Conservation (phyloP, 2,329 filamentous ascomycete species). For the Calonectria pseudoturangicola region DNA sequence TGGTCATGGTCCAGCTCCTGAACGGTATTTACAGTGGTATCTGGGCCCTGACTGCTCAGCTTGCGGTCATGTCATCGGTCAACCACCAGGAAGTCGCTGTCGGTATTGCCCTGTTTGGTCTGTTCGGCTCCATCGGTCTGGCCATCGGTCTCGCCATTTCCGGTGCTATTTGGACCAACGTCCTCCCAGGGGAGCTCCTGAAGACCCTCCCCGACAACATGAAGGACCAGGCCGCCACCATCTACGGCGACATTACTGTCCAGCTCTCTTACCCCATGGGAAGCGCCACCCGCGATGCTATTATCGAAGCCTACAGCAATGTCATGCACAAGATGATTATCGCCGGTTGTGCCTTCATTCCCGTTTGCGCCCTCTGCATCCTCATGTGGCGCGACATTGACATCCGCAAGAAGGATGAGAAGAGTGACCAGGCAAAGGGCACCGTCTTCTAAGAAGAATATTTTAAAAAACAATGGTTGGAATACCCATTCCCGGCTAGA, state of each 20-base stretch:
- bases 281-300: slow-evolving; percentile 69
- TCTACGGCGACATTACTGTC: slow-evolving; percentile 69
- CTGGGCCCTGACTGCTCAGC: slow-evolving; percentile 68
- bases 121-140: slow-evolving; percentile 75
- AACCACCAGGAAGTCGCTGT: slow-evolving; percentile 74
- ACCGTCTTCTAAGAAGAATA: slow-evolving; percentile 50
- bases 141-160: slow-evolving; percentile 75
- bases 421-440: slow-evolving; percentile 55
- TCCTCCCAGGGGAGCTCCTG: slow-evolving; percentile 65
- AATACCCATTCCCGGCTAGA: slow-evolving; percentile 10
- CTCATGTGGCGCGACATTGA: slow-evolving; percentile 62
- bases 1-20: slow-evolving; percentile 71
- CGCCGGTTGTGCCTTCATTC: slow-evolving; percentile 60
- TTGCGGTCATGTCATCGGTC: slow-evolving; percentile 73
- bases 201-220: slow-evolving; percentile 64
- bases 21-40: slow-evolving; percentile 67
- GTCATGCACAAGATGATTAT: slow-evolving; percentile 64
- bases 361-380: slow-evolving; percentile 58
- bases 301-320: slow-evolving; percentile 72
- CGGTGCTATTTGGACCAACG: slow-evolving; percentile 77
- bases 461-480: slow-evolving; percentile 2
- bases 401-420: slow-evolving; percentile 58
- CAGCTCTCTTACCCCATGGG: slow-evolving; percentile 71
- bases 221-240: slow-evolving; percentile 58
- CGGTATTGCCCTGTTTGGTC: slow-evolving; percentile 73